Evolutionary conservation across 306 rosid species (phyloP), one percentile per base, ranked within the genome.

Genomic region (Styphnolobium japonicum): DNA sequence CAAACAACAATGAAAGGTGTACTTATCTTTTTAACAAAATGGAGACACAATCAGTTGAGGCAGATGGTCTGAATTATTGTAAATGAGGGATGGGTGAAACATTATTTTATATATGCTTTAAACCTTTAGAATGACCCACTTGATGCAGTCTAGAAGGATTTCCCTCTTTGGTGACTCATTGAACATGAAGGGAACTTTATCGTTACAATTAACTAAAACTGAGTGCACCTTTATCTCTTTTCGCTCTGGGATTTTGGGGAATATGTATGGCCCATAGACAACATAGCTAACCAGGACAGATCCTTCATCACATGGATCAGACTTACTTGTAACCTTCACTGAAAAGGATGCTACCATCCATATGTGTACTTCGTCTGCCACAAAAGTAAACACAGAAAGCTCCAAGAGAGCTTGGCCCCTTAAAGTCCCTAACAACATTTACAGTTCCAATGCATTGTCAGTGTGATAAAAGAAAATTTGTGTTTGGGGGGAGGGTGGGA

Each of bases 321-420:
- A 11, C 66, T 67, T 66, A 27, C 67, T 71, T 52, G 72, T 42
- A 27, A 71, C 60, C 67, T 73, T 86, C 82, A 64, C 78, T 63
- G 84, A 81, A 82, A 83, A 79, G 83, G 68, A 71, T 80, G 80
- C 64, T 16, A 65, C 75, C 64, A 65, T 46, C 73, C 78, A 83
- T n/a, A 39, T 77, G 78, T 72, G 89, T 86, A 82, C 93, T 86
- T 86, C 76, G 58, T 62, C 87, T 83, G 79, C 78, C 71, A 57
- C 70, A 68, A 51, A 77, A 83, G 37, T 22, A 58, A 64, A 71
- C 48, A 58, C 63, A 60, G 65, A 63, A 79, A 76, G 79, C 75
- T 76, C 72, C 74, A 27, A 40, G 81, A 55, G 63, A 10, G 82
- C 61, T 61, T 73, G 86, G 81, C 39, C 85, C 76, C 82, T 60